phyloP scores from a whole-genome alignment of 1,139 yeast genomes.

The Debaryomycetaceae sp. region DNA sequence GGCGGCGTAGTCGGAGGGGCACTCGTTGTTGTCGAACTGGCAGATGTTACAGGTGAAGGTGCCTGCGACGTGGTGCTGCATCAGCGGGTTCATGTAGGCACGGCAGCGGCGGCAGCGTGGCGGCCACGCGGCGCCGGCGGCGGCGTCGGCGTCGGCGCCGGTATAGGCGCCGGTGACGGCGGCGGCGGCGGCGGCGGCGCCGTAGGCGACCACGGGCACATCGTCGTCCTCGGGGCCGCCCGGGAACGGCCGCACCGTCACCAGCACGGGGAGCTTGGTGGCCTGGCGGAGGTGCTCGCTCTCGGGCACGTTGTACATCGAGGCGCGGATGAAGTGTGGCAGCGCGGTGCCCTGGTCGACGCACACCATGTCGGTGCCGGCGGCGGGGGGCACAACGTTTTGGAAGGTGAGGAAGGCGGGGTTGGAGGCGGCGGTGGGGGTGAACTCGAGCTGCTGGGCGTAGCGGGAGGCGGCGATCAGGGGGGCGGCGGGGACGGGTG shows the following conservation, averaged over 20 bases:
- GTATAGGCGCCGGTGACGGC: constrained; percentile 21
- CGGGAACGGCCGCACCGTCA: constrained; percentile 78
- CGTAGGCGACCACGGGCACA: constrained; percentile 68
- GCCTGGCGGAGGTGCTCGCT: constrained; percentile 65
- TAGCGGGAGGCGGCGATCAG: constrained; percentile 56
- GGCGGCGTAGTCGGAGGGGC: constrained; percentile 65
- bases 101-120: constrained; percentile 91
- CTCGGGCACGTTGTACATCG: constrained; percentile 83
- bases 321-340: constrained; percentile 71
- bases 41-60: constrained; percentile 84
- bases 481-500: too few relatives aligned
- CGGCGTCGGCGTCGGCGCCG: constrained; percentile 19
- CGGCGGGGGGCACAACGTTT: constrained; percentile 75
- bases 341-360: constrained; percentile 83
- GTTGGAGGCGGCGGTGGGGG: constrained; percentile 22
- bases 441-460: constrained; percentile 46
- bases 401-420: constrained; percentile 64
- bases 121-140: constrained; percentile 60
- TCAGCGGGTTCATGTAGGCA: constrained; percentile 81
- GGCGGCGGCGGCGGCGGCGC: constrained; percentile 48
- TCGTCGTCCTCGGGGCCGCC: constrained; percentile 43
- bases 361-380: constrained; percentile 67
- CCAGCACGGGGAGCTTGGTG: constrained; percentile 76
- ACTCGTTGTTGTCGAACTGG: constrained; percentile 62
- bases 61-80: constrained; percentile 64